These are phyloP conservation scores for Eucalyptus polybractea DNA, from an alignment of 345 rosid species.

Conservation along the genomic window DNA sequence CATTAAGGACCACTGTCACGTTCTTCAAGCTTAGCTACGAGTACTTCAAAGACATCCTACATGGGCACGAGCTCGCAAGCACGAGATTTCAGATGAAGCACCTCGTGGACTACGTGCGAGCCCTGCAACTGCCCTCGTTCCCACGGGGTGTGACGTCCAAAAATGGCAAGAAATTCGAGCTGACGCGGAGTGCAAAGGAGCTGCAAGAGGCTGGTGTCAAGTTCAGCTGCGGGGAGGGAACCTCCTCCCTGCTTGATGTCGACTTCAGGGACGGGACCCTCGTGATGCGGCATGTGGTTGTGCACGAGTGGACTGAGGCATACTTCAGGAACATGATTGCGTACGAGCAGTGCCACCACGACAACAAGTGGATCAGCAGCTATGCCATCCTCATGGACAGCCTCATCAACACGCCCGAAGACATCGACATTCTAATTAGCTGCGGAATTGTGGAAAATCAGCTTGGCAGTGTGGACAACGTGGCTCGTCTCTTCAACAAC, in stretches of 20 bases:
- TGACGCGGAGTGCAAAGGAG: neutral
- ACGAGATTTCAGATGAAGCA: neutral
- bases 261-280: neutral
- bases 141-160: neutral
- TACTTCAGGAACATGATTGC: conserved; percentile 7
- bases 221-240: neutral
- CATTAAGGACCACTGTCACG: neutral
- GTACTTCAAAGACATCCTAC: neutral
- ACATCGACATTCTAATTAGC: neutral
- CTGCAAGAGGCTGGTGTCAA: neutral
- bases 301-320: neutral
- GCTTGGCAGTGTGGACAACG: neutral
- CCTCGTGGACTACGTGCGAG: neutral
- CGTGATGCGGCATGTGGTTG: neutral
- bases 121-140: neutral
- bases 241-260: neutral
- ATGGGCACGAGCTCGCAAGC: neutral
- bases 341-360: conserved; percentile 4
- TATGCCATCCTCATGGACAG: neutral
- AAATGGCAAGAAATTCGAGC: neutral
- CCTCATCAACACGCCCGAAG: neutral
- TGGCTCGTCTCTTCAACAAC: neutral
- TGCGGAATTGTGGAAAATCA: neutral
- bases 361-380: neutral
- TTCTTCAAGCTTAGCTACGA: neutral